A percentile compares a stretch with the other conserved stretches of the same genome.
Evolutionary conservation across 495 filamentous ascomycete species (phyloP).

Genomic region (Entonaema liquescens): DNA sequence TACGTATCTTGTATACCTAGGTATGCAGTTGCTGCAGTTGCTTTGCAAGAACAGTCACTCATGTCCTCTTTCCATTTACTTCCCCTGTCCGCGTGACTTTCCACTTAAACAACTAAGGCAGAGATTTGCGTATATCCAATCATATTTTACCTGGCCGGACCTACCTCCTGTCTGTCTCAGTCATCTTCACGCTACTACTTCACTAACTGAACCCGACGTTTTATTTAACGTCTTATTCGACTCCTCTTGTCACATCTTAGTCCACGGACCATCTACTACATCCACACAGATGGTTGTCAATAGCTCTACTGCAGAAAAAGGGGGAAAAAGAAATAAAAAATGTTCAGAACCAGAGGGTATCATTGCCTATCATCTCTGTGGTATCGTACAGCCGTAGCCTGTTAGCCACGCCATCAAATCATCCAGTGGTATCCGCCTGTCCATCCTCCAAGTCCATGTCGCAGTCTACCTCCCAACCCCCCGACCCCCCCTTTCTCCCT

Average conservation of each 20-base stretch:
- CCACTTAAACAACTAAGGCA: constrained; percentile 13
- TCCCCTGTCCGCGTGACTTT: constrained; percentile 27
- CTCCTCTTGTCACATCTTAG: not conserved
- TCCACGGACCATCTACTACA: not conserved
- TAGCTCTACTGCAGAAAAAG: not conserved
- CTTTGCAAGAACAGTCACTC: not conserved
- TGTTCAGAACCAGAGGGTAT: constrained; percentile 47
- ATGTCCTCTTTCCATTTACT: constrained; percentile 11
- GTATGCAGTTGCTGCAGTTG: not conserved
- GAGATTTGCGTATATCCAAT: constrained; percentile 29
- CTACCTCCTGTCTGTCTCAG: not conserved
- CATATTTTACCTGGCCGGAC: not conserved
- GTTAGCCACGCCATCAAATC: constrained; percentile 34
- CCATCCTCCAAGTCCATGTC: constrained; percentile 25
- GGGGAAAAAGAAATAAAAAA: not conserved
- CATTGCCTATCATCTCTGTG: constrained; percentile 47
- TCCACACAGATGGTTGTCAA: not conserved
- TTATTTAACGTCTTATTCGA: not conserved
- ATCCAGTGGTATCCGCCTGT: constrained; percentile 38
- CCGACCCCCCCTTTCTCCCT: constrained; percentile 12
- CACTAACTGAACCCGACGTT: not conserved
- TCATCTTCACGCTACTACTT: not conserved
- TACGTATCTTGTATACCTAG: not conserved
- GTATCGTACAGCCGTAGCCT: constrained; percentile 45
- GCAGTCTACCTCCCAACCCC: constrained; percentile 35